These are phyloP conservation scores for Wickerhamiella galacta DNA, from an alignment of 805 yeast genomes.

Conservation along the genomic window DNA sequence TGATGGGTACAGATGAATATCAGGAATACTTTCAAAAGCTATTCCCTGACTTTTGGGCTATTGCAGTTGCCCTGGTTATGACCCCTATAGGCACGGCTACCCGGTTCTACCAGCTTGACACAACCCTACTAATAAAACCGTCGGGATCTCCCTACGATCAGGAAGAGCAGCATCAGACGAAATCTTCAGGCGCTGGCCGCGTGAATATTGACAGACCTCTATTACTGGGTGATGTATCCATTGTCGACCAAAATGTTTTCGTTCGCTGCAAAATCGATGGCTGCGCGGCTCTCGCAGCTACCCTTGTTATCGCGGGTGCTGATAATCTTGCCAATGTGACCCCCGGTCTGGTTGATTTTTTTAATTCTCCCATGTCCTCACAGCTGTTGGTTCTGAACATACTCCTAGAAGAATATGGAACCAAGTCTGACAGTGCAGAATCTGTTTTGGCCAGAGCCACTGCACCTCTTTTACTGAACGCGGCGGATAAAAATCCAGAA, in stretches of 20 bases:
- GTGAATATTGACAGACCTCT: conserved; percentile 90
- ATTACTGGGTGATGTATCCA: conserved; percentile 73
- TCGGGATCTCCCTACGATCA: conserved; percentile 36
- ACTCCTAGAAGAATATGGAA: conserved; percentile 50
- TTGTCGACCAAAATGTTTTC: conserved; percentile 62
- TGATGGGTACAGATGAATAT: conserved; percentile 1
- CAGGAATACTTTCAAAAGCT: background rate
- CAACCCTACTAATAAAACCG: conserved; percentile 58
- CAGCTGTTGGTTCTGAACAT: conserved; percentile 59
- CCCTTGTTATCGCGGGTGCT: conserved; percentile 12
- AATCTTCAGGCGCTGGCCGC: conserved; percentile 7
- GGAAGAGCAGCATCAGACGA: conserved; percentile 3
- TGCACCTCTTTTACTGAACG: no score
- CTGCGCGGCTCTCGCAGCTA: conserved; percentile 56
- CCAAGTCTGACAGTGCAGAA: no score
- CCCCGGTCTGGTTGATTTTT: conserved; percentile 21
- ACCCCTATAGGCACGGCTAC: conserved; percentile 94
- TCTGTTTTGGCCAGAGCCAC: no score
- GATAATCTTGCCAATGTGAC: background rate
- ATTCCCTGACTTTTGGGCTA: conserved; percentile 23
- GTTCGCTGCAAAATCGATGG: conserved; percentile 61
- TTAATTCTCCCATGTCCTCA: conserved; percentile 55
- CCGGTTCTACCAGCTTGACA: conserved; percentile 70
- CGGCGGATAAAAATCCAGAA: no score
- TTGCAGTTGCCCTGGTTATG: conserved; percentile 44